phyloP scores from a whole-genome alignment of 2,329 filamentous ascomycete species.

The Alternaria sp. region DNA sequence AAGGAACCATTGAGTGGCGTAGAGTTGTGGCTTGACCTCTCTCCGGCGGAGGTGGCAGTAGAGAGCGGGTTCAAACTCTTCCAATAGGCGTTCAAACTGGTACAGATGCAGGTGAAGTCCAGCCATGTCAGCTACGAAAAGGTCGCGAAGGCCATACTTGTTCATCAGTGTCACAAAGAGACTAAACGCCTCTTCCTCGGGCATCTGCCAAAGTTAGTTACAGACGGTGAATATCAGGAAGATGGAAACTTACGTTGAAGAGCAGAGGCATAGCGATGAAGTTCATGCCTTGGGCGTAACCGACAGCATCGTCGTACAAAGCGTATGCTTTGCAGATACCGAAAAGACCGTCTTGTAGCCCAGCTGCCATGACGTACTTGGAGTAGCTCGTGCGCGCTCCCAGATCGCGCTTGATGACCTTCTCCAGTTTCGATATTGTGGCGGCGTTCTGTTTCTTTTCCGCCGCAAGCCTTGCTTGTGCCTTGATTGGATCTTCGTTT shows the following conservation, averaged over 20 bases:
- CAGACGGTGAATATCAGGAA: slow-evolving; percentile 69
- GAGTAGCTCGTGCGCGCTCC: slow-evolving; percentile 95
- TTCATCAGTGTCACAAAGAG: slow-evolving; percentile 95
- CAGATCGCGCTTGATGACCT: slow-evolving; percentile 87
- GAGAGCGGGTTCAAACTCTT: slow-evolving; percentile 91
- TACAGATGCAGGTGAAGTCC: slow-evolving; percentile 92
- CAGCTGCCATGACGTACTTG: slow-evolving; percentile 90
- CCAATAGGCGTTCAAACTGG: slow-evolving; percentile 91
- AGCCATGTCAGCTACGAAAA: slow-evolving; percentile 96
- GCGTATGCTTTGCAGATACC: slow-evolving; percentile 98
- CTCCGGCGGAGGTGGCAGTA: slow-evolving; percentile 93
- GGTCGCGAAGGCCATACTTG: slow-evolving; percentile 88
- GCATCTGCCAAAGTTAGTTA: slow-evolving; percentile 71
- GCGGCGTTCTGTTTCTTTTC: slow-evolving; percentile 79
- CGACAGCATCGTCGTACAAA: slow-evolving; percentile 90
- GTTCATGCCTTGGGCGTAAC: slow-evolving; percentile 99
- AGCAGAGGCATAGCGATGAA: slow-evolving; percentile 96
- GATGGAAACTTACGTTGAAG: slow-evolving; percentile 75
- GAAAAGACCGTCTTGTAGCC: slow-evolving; percentile 91
- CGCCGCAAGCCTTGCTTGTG: slow-evolving; percentile 68
- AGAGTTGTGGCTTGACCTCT: slow-evolving; percentile 88
- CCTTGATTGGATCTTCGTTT: slow-evolving; percentile 70
- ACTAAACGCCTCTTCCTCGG: slow-evolving; percentile 95
- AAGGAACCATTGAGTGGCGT: slow-evolving; percentile 98
- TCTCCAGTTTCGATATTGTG: slow-evolving; percentile 83